Conservation (phyloP, 257 asterid species). For the Solanum dulcamara region DNA sequence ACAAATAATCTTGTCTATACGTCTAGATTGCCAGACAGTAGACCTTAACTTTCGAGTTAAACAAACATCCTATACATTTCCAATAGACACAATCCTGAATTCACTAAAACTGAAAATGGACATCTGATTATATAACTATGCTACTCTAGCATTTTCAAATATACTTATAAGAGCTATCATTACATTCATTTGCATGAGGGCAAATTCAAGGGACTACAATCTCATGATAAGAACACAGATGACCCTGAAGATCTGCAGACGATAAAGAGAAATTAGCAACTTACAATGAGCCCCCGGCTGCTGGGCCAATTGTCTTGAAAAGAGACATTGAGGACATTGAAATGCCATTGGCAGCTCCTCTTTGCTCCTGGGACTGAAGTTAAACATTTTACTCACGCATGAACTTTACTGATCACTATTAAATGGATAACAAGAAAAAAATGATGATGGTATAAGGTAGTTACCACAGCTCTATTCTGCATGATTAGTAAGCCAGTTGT, state of each 20-base stretch:
- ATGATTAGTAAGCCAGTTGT: constrained; percentile 63
- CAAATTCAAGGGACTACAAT: neutral
- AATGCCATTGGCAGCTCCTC: constrained; percentile 89
- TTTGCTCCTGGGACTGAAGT: constrained; percentile 58
- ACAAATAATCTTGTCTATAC: neutral
- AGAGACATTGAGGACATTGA: constrained; percentile 68
- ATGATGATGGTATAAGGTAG: neutral
- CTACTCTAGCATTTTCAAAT: neutral
- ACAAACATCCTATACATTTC: neutral
- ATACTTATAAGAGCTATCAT: neutral
- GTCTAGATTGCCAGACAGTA: neutral
- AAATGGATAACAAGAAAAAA: neutral
- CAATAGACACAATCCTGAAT: neutral
- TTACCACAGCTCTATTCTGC: constrained; percentile 85
- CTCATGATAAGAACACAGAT: neutral
- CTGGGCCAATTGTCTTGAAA: constrained; percentile 68
- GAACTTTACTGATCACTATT: neutral
- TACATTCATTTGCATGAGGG: neutral
- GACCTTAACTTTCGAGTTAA: neutral
- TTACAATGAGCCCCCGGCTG: constrained; percentile 66
- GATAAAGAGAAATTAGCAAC: constrained; percentile 6
- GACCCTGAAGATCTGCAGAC: neutral
- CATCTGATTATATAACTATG: neutral
- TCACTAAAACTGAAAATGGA: neutral
- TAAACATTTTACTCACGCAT: neutral